Base-by-base conservation (phyloP, 257 asterid genomes). In the Vinca minor region DNA sequence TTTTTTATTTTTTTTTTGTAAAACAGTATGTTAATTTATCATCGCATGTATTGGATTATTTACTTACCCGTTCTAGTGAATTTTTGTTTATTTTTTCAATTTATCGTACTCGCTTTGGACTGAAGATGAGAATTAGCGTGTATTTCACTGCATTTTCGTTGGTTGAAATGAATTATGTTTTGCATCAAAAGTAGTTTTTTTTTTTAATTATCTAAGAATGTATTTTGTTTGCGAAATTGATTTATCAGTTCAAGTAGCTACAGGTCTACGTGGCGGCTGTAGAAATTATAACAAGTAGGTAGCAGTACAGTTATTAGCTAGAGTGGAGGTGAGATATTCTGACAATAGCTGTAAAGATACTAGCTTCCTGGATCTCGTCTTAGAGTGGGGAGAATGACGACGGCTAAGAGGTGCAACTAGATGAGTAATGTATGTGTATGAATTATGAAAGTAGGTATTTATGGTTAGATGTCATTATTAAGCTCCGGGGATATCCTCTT, bases 1-100 rank as follows among this genome's bases (percentile, higher is more conserved):
- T 17, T 13, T 50, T 59, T 35, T 29, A 4, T 18, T 5, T 3
- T 15, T 18, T 59, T 48, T 23, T 29, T 10, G 38, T n/a, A 18
- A 31, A 59, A 48, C 3, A 28, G 60, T 58, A 5, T 23, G 25
- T 20, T 65, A 25, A 47, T 47, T 64, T 1, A 42, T 64, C 20
- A 23, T 4, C 32, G 44, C 11, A 39, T 71, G 45, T 34, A 21
- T 50, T 49, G 23, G 29, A 36, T 38, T 26, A 29, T 62, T 36
- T 54, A 64, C 10, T 67, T 3, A 21, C 38, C 53, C 73, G 71
- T 56, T 73, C 74, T 48, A 23, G 31, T 13, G 41, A 10, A 29
- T 38, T 54, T 53, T 2, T 26, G 17, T 12, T 28, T 44, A 17
- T 62, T n/a, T 14, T 4, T 44, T 25, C 5, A 23, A 6, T 29